phyloP scores from a whole-genome alignment of 306 rosid species.

The Leucaena leucocephala region DNA sequence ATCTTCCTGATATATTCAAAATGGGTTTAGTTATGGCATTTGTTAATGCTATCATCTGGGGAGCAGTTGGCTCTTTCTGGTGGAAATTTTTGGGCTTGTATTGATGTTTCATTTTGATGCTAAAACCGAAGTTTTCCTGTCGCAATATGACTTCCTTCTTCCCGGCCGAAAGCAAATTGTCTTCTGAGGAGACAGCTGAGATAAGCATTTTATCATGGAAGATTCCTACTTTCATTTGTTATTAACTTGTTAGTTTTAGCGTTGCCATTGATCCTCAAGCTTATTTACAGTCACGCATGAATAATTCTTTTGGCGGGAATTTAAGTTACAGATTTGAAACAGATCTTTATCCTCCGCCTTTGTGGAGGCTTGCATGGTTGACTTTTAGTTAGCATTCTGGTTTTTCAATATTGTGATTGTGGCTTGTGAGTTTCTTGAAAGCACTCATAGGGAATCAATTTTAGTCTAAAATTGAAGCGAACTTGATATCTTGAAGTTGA shows the following conservation, averaged over 20 bases:
- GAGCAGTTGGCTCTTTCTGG: slow-evolving; percentile 75
- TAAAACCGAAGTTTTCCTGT: slow-evolving; percentile 37
- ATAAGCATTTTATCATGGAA: slow-evolving; percentile 39
- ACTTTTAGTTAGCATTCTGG: background rate
- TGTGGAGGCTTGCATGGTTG: background rate
- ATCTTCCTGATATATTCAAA: slow-evolving; percentile 82
- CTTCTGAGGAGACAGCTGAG: slow-evolving; percentile 44
- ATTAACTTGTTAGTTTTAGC: background rate
- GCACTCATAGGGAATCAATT: background rate
- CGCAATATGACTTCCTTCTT: slow-evolving; percentile 31
- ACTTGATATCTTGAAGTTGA: background rate
- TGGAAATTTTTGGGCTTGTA: slow-evolving; percentile 92
- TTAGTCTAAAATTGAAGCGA: background rate
- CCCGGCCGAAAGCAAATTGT: slow-evolving; percentile 39
- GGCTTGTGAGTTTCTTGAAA: background rate
- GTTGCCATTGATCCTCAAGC: no score
- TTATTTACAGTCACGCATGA: background rate
- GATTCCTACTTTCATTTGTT: slow-evolving; percentile 16
- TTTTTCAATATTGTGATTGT: background rate
- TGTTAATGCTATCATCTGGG: slow-evolving; percentile 80
- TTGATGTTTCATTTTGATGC: slow-evolving; percentile 49
- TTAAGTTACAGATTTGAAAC: background rate
- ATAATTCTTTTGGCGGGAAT: slow-evolving; percentile 10
- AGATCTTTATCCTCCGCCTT: background rate
- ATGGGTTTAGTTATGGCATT: slow-evolving; percentile 75